Base-by-base conservation (phyloP, 108 stramenopile genomes). In the Stephanodiscus minutulus region DNA sequence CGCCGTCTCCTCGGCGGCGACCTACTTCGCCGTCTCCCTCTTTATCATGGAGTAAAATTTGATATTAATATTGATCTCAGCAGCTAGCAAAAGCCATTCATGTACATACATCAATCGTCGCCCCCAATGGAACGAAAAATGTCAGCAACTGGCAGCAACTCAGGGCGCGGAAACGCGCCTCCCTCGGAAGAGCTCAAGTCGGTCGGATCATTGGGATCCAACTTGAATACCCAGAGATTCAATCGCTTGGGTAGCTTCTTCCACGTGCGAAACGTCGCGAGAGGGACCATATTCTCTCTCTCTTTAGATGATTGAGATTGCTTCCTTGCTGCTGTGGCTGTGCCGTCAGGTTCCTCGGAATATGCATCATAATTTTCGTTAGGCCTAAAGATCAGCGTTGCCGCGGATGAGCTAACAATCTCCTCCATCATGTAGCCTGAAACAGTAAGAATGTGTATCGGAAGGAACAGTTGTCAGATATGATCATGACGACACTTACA, bases 141-240 rank as follows among this genome's bases (percentile, higher is more conserved):
- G 28, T 77, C 75, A 22, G 84, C 61, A 35, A 85, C 58, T 1
- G 84, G 84, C 12, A 85, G 37, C 64, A 85, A 28, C 12, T 85
- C 84, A 6, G 84, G 84, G 28, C 84, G 68, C 20, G 81, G 84
- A 46, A 85, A 85, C 13, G 81, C 84, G 25, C 77, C 84, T 41
- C 68, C 82, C 37, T 77, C 83, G 4, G 77, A 68, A 44, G 60
- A 54, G 41, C 72, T 70, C 67, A 76, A 67, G 44, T 82, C 82
- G 11, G 73, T 76, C 11, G 81, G 73, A 65, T 82, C 44, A 15
- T 79, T 36, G 11, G 67, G 62, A 50, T 85, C 78, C 21, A 82
- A 79, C 39, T 64, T 64, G 77, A 77, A 85, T 28, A 79, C 81
- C 77, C 77, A 85, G 27, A 85, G 36, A 36, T 78, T 72, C 15